These are phyloP conservation scores for Colletotrichum salicis DNA, from an alignment of 2,329 filamentous ascomycete genomes.

Conservation along the genomic window DNA sequence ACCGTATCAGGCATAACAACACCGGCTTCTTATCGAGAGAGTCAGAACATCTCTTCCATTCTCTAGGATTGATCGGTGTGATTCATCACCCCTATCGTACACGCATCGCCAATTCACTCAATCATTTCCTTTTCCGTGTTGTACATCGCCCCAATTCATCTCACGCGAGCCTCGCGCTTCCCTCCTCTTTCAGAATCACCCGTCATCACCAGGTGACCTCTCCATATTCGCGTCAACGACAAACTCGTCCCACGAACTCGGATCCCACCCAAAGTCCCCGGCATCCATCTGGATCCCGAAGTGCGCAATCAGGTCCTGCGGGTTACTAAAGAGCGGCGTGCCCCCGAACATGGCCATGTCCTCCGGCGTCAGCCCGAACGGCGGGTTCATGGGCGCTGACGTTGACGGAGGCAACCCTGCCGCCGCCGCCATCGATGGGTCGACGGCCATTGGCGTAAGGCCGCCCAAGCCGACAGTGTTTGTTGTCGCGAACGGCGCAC, in stretches of 20 bases:
- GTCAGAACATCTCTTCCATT: background rate
- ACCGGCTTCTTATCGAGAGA: background rate
- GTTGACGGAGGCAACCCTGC: background rate
- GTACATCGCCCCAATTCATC: background rate
- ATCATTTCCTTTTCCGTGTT: background rate
- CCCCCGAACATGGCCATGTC: slow-evolving; percentile 19
- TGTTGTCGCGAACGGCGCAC: background rate
- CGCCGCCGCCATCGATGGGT: background rate
- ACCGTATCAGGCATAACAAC: background rate
- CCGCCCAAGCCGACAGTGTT: background rate
- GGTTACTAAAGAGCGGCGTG: slow-evolving; percentile 36
- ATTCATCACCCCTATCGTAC: slow-evolving; percentile 1
- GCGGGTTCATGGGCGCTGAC: background rate
- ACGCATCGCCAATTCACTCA: background rate
- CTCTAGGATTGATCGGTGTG: slow-evolving; percentile 14
- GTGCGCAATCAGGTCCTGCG: slow-evolving; percentile 40
- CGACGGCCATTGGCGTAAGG: slow-evolving; percentile 7
- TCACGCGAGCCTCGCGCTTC: background rate
- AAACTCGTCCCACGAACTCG: slow-evolving; percentile 58
- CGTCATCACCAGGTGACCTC: slow-evolving; percentile 41
- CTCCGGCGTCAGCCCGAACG: background rate
- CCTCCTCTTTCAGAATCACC: slow-evolving; percentile 8
- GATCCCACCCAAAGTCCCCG: slow-evolving; percentile 42
- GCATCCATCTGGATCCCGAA: slow-evolving; percentile 35
- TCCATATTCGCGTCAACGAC: slow-evolving; percentile 52